Evolutionary conservation across 768 basidiomycete genomes (phyloP).

Genomic region (Calocybe indica): DNA sequence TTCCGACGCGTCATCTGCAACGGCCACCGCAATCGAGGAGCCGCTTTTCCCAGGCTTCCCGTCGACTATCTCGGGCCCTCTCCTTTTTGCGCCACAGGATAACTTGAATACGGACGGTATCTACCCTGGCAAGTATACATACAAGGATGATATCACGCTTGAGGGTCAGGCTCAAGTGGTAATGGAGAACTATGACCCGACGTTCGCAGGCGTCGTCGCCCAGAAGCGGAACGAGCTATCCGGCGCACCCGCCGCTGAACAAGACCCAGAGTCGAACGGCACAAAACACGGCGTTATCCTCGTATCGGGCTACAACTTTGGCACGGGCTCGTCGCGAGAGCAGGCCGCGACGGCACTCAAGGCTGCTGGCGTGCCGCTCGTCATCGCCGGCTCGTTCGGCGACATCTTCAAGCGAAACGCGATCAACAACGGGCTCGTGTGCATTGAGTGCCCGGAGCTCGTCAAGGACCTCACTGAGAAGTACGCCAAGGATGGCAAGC

Average conservation of each 20-base stretch:
- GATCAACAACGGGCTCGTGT: constrained; percentile 97
- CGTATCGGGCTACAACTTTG: constrained; percentile 95
- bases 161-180: constrained; percentile 92
- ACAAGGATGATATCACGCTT: constrained; percentile 98
- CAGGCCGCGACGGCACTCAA: constrained; percentile 98
- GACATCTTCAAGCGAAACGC: constrained; percentile 99
- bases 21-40: constrained; percentile 38
- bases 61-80: constrained; percentile 66
- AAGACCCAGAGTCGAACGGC: constrained; percentile 9
- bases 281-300: constrained; percentile 67
- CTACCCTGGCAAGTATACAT: constrained; percentile 98
- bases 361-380: constrained; percentile 86
- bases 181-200: constrained; percentile 98
- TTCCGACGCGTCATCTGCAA: constrained; percentile 15
- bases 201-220: constrained; percentile 70
- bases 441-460: constrained; percentile 87
- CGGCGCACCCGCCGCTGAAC: background rate
- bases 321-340: constrained; percentile 96
- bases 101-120: constrained; percentile 98
- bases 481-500: constrained; percentile 67
- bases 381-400: constrained; percentile 97
- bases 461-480: constrained; percentile 74
- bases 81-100: constrained; percentile 94
- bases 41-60: constrained; percentile 82
- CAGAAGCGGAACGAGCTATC: constrained; percentile 31